Base-by-base conservation (phyloP, 2,329 filamentous ascomycete species). In the Aspergillus flavus region DNA sequence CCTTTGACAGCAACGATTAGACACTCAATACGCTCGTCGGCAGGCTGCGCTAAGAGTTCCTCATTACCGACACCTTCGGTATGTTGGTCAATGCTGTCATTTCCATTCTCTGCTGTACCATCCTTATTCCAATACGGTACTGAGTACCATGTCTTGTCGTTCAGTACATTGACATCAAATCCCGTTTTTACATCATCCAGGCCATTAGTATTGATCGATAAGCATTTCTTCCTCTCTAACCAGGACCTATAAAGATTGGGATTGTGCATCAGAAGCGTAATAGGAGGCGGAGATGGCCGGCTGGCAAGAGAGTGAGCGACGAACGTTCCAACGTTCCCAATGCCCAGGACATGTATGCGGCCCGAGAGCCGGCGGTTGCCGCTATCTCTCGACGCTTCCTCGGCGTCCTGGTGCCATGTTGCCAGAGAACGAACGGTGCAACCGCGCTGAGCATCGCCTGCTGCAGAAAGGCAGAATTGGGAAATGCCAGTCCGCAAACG, bases 1-100 rank as follows among this genome's bases (percentile, higher is more conserved):
- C 93, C 87, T 77, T 97, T 97, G 34, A 90, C 91, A 3, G 91
- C 85, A 28, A 97, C 80, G 66, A 98, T 87, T 48, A 97, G 84
- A 72, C 92, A 91, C 66, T 85, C 80, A 46, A 97, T 91, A 23
- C 81, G 84, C 26, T 83, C 81, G 28, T 66, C 61, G 50, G 61
- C 57, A 12, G 66, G 50, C 26, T 64, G 50, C 23, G 64, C 50
- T 46, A 69, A 36, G 3, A 64, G 50, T 53, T 56, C 56, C 23
- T 70, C 63, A 28, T 48, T 53, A 21, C 52, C 58, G 9, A 1
- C 48, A 28, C 65, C 59, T 45, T 58, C 54, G 61, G 68, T 36
- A 12, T 58, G 53, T 34, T 70, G 62, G 11, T 58, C 64, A 34
- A 53, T 43, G 32, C 62, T 46, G 6, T 30, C 45, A 26, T 50